Base-by-base conservation (phyloP, 805 yeast species). In the Zygoascus flipseniorum region DNA sequence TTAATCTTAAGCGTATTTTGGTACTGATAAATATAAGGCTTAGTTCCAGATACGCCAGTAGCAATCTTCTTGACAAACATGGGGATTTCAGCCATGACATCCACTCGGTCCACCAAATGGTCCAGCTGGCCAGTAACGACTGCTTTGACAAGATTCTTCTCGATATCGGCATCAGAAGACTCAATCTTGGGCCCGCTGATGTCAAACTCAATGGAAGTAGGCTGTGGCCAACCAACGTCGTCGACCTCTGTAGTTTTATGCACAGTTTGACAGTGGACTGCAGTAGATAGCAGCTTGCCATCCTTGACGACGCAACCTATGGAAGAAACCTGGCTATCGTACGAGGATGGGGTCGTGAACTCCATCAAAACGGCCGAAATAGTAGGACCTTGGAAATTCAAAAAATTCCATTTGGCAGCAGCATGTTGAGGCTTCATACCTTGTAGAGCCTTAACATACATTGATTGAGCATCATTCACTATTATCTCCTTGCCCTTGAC, bases 391-490 rank as follows among this genome's bases (percentile, higher is more conserved):
- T 88, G 96, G 77, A 86, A 92, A 71, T 88, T 85, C 57, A 87
- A 71, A 68, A 93, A 93, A 72, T 92, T 93, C 99, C 99, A 93
- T 20, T 89, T 72, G 56, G 95, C 88, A 53, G 99, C 99, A 37
- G 97, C 97, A 71, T 93, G 99, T 70, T 93, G 97, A 8, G 99
- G 99, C 71, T 93, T 93, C 98, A 93, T 90, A 57, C 98, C 98
- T 74, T 93, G 99, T 61, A 89, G 73, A 6, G 99, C 99, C 92
- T 87, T 84, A 52, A 92, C 96, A 66, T 82, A 90, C 95, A 93
- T 86, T 49, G 89, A 77, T 28, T 72, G 72, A 23, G 68, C 65
- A 10, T 49, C 49, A 31, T 64, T 59, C 46, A 72, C 60, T 31
- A 69, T 73, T 49, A 75, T 62, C 2, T 63, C 57, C 37, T 64